Evolutionary conservation across 2,329 filamentous ascomycete genomes (phyloP).

Genomic region (Ciborinia camelliae): DNA sequence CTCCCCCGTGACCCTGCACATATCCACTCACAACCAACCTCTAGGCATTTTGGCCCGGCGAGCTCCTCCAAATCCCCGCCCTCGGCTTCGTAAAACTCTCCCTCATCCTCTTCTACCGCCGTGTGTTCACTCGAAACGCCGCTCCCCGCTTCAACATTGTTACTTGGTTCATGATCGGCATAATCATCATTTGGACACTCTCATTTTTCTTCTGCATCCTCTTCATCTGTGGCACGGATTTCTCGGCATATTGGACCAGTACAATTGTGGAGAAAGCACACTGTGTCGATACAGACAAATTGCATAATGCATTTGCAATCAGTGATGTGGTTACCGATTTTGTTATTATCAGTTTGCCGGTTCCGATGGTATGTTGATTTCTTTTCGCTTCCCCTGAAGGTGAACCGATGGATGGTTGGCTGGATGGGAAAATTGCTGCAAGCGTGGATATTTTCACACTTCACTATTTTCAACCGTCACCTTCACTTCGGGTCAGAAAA

Average conservation of each 20-base stretch:
- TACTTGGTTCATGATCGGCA: background rate
- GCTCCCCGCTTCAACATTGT: conserved; percentile 11
- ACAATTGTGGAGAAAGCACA: conserved; percentile 9
- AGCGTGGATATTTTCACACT: background rate
- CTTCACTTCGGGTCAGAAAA: background rate
- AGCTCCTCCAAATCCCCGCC: conserved; percentile 15
- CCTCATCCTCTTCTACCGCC: conserved; percentile 16
- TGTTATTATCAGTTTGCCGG: conserved; percentile 5
- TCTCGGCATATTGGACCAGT: conserved; percentile 10
- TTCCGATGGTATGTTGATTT: conserved; percentile 8
- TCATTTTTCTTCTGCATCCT: conserved; percentile 15
- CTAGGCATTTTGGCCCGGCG: conserved; percentile 13
- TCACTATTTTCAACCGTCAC: background rate
- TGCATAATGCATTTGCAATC: conserved; percentile 19
- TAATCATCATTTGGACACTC: conserved; percentile 9
- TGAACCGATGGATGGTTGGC: background rate
- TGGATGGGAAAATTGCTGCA: background rate
- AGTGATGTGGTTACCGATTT: conserved; percentile 14
- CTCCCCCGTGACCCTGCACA: no score
- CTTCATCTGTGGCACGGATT: conserved; percentile 11
- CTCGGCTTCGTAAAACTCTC: conserved; percentile 17
- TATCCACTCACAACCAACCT: background rate
- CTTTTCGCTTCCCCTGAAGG: background rate
- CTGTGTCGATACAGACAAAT: conserved; percentile 3
- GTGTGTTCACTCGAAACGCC: conserved; percentile 3